A percentile compares a stretch with the other conserved stretches of the same genome.
These are phyloP conservation scores for Phalaenopsis aphrodite DNA, from an alignment of 106 monocot species.

Conservation along the genomic window DNA sequence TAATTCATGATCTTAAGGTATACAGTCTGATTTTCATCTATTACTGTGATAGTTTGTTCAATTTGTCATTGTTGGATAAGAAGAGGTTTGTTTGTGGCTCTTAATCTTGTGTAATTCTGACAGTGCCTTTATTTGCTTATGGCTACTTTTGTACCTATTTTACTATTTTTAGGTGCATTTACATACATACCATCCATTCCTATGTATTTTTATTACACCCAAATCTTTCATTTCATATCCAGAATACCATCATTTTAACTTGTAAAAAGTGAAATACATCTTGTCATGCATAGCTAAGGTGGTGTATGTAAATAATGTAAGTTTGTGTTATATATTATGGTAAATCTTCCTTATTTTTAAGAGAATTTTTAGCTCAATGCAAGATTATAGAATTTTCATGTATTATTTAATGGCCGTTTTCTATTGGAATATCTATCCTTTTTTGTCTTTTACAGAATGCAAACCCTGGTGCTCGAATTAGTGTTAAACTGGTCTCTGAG, in stretches of 20 bases:
- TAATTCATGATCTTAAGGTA: constrained; percentile 99
- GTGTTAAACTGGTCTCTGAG: constrained; percentile 95
- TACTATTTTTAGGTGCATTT: background rate
- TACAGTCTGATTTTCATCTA: background rate
- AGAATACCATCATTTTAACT: too few relatives aligned
- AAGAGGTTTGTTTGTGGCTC: background rate
- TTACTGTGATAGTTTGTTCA: background rate
- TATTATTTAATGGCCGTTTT: background rate
- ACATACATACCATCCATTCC: too few relatives aligned
- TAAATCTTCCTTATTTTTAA: background rate
- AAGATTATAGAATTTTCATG: background rate
- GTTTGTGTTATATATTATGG: too few relatives aligned
- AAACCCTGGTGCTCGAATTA: constrained; percentile 88
- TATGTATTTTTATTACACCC: too few relatives aligned
- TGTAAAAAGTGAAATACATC: too few relatives aligned
- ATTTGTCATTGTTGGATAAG: background rate
- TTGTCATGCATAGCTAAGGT: too few relatives aligned
- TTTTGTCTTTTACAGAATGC: constrained; percentile 50
- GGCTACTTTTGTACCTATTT: background rate
- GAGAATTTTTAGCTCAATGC: background rate
- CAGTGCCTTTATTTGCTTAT: background rate
- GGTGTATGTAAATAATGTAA: background rate
- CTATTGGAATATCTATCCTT: constrained; percentile 1
- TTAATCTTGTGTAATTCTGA: background rate
- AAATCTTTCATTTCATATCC: too few relatives aligned